Percentiles rank a stretch among this genome's conserved stretches.
Conservation (phyloP, 2,329 filamentous ascomycete species). For the Rhynchosporium agropyri region DNA sequence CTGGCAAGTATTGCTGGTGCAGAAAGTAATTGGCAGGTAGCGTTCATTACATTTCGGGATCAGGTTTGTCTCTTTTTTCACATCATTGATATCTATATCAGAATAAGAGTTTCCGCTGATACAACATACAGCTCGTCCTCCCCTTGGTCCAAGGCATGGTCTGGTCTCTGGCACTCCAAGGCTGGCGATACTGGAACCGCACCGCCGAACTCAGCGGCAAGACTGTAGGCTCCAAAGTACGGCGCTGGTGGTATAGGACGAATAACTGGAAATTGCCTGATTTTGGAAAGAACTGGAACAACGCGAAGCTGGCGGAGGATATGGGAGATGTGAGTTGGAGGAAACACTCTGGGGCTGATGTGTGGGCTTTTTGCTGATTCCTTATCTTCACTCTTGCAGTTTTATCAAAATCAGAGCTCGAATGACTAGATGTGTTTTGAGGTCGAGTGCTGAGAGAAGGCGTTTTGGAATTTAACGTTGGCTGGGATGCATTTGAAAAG, state of each 20-base stretch:
- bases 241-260: conserved; percentile 93
- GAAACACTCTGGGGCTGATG: conserved; percentile 27
- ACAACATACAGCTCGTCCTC: conserved; percentile 67
- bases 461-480: conserved; percentile 6
- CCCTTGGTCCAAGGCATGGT: conserved; percentile 84
- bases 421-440: conserved; percentile 21
- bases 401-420: conserved; percentile 37
- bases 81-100: not conserved
- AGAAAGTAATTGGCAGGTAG: conserved; percentile 76
- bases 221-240: conserved; percentile 72
- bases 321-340: conserved; percentile 47
- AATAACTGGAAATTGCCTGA: conserved; percentile 82
- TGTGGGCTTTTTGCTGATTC: conserved; percentile 37
- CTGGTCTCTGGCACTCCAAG: conserved; percentile 83
- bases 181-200: conserved; percentile 90
- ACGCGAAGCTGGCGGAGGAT: conserved; percentile 43
- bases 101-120: not conserved
- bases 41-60: conserved; percentile 83
- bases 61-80: conserved; percentile 60
- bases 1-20: conserved; percentile 83
- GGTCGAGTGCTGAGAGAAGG: not conserved
- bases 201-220: conserved; percentile 76
- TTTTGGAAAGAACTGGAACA: conserved; percentile 27
- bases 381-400: conserved; percentile 29
- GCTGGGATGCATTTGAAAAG: conserved; percentile 13